Base-by-base conservation (phyloP, 2,329 filamentous ascomycete genomes). In the Venturiaceae sp. region DNA sequence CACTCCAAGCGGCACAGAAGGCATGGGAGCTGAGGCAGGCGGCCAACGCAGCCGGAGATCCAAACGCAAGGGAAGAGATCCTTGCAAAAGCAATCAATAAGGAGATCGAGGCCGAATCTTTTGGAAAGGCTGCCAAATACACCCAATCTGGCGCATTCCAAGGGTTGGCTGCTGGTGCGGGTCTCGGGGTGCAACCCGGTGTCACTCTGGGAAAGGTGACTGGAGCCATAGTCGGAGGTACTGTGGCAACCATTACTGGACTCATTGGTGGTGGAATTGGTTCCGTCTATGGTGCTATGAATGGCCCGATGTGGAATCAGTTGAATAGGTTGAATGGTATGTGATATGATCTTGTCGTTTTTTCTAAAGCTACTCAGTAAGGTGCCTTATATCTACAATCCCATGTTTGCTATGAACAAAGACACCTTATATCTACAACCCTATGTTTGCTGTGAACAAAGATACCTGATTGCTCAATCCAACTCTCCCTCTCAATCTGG, bases 81-180 rank as follows among this genome's bases (percentile, higher is more conserved):
- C 66, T 73, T 8, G 70, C 69, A 2, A 69, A 72, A 62, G 71
- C 71, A 21, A 66, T 74, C 61, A 70, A 73, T 60, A 72, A 71
- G 57, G 69, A 72, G 50, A 72, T 74, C 44, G 71, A 74, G 62
- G 71, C 71, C 2, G 71, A 73, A 54, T 72, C 69, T 0, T 73
- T 74, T 55, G 71, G 71, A 33, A 74, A 74, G 58, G 69, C 71
- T 23, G 71, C 71, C 16, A 73, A 74, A 37, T 74, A 74, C 30
- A 68, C 69, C 2, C 69, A 67, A 30, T 70, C 69, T 1, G 71
- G 71, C 23, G 65, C 71, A 3, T 74, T 74, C 58, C 71, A 74
- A 59, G 71, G 71, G 0, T 66, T 74, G 3, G 68, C 70, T 11
- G 71, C 71, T 53, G 71, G 71, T 11, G 70, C 70, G 19, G 71